Conservation (phyloP, 805 yeast species). For the Wickerhamiella kurtzmanii region DNA sequence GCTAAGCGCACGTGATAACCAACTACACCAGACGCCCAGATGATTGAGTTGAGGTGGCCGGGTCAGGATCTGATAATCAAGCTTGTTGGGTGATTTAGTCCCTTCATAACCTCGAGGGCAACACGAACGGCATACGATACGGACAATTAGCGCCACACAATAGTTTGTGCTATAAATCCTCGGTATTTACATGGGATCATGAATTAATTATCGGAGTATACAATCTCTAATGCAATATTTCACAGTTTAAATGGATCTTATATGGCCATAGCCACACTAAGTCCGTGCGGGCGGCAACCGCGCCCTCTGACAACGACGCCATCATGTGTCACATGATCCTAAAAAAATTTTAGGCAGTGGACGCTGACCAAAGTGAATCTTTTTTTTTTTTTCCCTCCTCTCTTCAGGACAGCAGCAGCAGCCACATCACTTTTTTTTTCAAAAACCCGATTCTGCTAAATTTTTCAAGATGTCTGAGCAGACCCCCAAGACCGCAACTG, state of each 20-base stretch:
- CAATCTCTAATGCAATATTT: no score
- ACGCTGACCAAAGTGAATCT: neutral
- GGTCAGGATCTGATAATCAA: neutral
- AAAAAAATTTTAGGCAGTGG: neutral
- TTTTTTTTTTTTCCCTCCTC: neutral
- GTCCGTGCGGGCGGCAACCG: no score
- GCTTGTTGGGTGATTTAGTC: neutral
- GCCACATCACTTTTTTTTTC: neutral
- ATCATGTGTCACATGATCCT: neutral
- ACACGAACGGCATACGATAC: no score
- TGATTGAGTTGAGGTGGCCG: neutral
- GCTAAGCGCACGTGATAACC: conserved; percentile 21
- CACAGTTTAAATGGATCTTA: no score
- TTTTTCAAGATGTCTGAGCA: conserved; percentile 29
- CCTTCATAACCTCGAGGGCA: no score
- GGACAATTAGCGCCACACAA: no score
- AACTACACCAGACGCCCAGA: conserved; percentile 19
- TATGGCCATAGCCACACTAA: no score
- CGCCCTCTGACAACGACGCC: neutral
- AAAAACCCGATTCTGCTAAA: neutral
- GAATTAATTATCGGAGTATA: no score
- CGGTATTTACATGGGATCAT: no score
- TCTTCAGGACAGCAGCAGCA: neutral
- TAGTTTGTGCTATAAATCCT: no score
- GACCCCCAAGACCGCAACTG: conserved; percentile 50